A percentile compares a stretch with the other conserved stretches of the same genome.
Conservation (phyloP, 345 rosid genomes). For the Gossypium bickii region DNA sequence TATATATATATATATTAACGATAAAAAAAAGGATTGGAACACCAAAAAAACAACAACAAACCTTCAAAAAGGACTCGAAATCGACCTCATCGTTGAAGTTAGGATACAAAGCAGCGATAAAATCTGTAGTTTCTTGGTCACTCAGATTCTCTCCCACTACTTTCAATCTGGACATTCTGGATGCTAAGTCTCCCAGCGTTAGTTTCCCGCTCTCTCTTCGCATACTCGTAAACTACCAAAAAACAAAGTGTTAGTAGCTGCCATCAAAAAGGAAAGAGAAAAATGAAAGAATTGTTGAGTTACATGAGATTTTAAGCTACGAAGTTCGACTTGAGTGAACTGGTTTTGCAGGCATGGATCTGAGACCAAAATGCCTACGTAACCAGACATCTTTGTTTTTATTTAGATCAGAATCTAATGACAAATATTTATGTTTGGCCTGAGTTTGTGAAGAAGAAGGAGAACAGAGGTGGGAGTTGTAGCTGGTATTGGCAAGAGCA, state of each 20-base stretch:
- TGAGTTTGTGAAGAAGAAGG: neutral
- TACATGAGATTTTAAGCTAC: slow-evolving; percentile 88
- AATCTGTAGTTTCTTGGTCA: slow-evolving; percentile 60
- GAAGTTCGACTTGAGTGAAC: slow-evolving; percentile 98
- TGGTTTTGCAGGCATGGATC: slow-evolving; percentile 96
- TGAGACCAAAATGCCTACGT: slow-evolving; percentile 81
- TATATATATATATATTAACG: neutral
- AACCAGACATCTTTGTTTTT: slow-evolving; percentile 52
- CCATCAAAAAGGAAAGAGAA: neutral
- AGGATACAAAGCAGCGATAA: slow-evolving; percentile 62
- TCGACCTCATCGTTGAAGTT: slow-evolving; percentile 73
- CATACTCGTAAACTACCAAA: slow-evolving; percentile 70
- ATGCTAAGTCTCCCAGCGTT: slow-evolving; percentile 67
- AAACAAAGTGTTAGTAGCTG: neutral
- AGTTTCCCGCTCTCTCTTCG: slow-evolving; percentile 92
- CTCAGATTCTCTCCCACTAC: slow-evolving; percentile 76
- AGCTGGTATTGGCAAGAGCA: slow-evolving; percentile 16
- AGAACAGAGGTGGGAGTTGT: slow-evolving; percentile 36
- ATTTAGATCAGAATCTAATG: neutral
- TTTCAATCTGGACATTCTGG: slow-evolving; percentile 80
- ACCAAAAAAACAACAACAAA: slow-evolving; percentile 15
- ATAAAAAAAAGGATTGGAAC: neutral
- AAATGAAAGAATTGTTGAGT: neutral
- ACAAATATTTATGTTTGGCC: neutral
- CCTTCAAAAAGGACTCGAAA: slow-evolving; percentile 88